phyloP scores from a whole-genome alignment of 2,329 filamentous ascomycete genomes.

The Diaporthe amygdali region DNA sequence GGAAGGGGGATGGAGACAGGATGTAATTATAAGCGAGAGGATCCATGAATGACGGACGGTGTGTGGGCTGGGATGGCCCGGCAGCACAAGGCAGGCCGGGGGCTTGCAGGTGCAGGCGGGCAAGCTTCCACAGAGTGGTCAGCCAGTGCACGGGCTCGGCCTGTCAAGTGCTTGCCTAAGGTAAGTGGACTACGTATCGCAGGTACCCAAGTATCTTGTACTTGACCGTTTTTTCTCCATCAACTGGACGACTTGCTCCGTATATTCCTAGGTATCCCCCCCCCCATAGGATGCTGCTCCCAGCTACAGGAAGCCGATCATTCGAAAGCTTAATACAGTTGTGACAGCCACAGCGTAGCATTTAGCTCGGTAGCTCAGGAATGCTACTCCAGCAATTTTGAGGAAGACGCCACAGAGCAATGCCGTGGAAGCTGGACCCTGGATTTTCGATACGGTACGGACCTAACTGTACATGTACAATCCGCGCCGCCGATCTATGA shows the following conservation, averaged over 20 bases:
- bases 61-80: conserved; percentile 13
- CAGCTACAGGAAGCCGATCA: too few species aligned
- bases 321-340: too few species aligned
- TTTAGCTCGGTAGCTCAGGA: neutral
- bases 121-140: neutral
- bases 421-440: neutral
- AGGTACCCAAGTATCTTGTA: too few species aligned
- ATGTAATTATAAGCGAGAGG: conserved; percentile 13
- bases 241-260: too few species aligned
- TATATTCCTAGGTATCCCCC: too few species aligned
- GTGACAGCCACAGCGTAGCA: neutral
- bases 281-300: too few species aligned
- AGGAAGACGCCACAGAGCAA: neutral
- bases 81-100: neutral
- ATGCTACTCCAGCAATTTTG: neutral
- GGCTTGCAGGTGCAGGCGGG: neutral
- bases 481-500: neutral
- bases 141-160: too few species aligned
- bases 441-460: neutral
- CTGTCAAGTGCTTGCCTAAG: too few species aligned
- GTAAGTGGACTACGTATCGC: too few species aligned
- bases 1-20: conserved; percentile 5
- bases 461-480: neutral
- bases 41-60: conserved; percentile 1
- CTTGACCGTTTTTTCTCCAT: too few species aligned